phyloP scores from a whole-genome alignment of 345 rosid genomes.

The Erucastrum elatum region DNA sequence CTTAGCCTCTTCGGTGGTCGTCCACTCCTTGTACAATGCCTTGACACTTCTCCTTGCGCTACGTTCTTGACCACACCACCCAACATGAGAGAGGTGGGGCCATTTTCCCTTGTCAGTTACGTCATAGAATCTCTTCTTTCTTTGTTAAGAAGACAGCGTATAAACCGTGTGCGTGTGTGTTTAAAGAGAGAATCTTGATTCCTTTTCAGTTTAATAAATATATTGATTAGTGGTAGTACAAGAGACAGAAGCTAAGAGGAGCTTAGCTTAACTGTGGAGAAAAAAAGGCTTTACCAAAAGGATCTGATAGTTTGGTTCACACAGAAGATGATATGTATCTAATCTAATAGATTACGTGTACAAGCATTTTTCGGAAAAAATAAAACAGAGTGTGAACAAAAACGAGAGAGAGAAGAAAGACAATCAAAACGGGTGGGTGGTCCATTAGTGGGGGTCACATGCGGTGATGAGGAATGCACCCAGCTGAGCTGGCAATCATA shows the following conservation, averaged over 20 bases:
- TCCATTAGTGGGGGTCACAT: background rate
- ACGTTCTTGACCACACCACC: background rate
- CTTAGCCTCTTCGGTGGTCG: conserved; percentile 54
- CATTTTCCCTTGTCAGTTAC: background rate
- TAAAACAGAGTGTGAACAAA: background rate
- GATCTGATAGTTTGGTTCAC: background rate
- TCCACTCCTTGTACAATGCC: conserved; percentile 82
- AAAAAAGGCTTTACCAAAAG: background rate
- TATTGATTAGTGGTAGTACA: background rate
- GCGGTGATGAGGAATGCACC: background rate
- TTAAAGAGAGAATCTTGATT: background rate
- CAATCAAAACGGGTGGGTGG: background rate
- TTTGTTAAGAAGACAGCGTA: background rate
- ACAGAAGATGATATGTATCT: background rate
- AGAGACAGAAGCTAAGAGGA: background rate
- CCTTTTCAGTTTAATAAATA: background rate
- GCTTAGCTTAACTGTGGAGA: conserved; percentile 1
- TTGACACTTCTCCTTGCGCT: conserved; percentile 44
- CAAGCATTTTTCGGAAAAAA: background rate
- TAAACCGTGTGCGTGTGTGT: background rate
- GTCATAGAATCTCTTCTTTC: background rate
- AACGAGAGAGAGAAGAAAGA: background rate
- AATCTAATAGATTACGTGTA: background rate
- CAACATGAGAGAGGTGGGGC: background rate
- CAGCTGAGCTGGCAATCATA: background rate